phyloP scores from a whole-genome alignment of 1,284 basidiomycete genomes.

The Amylostereum areolatum region DNA sequence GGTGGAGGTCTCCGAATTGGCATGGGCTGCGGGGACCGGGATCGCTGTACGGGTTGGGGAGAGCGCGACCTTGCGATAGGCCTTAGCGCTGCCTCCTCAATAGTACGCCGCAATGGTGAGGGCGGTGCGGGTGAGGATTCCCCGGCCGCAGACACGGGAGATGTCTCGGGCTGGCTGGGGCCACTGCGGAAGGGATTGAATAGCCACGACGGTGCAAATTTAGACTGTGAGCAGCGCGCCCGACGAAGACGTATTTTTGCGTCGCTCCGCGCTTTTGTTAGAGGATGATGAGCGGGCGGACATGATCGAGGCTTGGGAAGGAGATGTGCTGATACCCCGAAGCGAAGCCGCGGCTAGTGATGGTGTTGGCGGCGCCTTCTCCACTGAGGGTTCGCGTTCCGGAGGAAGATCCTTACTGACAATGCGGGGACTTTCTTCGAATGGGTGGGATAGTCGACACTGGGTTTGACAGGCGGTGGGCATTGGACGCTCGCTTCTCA shows the following conservation, averaged over 20 bases:
- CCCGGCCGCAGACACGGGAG: conserved; percentile 43
- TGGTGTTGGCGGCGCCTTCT: conserved; percentile 25
- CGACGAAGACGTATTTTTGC: conserved; percentile 21
- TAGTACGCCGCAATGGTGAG: not conserved
- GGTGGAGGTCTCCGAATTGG: conserved; percentile 43
- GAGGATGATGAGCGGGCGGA: conserved; percentile 44
- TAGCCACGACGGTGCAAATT: conserved; percentile 66
- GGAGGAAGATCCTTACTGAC: conserved; percentile 43
- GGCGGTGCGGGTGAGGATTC: conserved; percentile 16
- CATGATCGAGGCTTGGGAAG: conserved; percentile 61
- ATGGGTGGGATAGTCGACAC: conserved; percentile 47
- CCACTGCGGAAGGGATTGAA: conserved; percentile 67
- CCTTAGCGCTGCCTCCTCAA: not conserved
- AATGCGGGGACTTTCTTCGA: conserved; percentile 61
- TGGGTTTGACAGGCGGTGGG: conserved; percentile 40
- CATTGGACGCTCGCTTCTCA: conserved; percentile 29
- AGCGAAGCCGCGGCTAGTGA: conserved; percentile 18
- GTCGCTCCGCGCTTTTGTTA: conserved; percentile 20
- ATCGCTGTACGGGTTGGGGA: too few relatives aligned
- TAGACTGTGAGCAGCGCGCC: conserved; percentile 45
- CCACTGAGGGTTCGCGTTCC: conserved; percentile 31
- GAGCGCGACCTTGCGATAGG: conserved; percentile 15
- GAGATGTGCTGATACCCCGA: conserved; percentile 50
- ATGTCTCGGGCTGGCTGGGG: conserved; percentile 54
- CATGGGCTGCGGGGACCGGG: conserved; percentile 46